These are phyloP conservation scores for Schrenkiella parvula DNA, from an alignment of 345 rosid genomes.

Conservation along the genomic window DNA sequence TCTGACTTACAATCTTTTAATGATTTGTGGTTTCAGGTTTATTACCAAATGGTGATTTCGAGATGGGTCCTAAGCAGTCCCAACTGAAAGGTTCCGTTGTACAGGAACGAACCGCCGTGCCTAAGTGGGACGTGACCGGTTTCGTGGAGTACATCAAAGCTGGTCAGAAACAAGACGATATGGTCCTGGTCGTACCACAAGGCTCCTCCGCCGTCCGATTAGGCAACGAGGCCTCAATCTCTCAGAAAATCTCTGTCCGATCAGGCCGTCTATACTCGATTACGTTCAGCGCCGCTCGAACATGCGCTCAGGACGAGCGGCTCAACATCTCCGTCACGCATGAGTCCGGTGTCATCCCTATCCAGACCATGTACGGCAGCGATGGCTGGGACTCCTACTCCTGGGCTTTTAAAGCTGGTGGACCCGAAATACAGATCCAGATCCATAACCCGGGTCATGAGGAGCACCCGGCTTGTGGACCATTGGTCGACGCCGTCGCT, in stretches of 20 bases:
- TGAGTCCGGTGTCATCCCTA: conserved; percentile 66
- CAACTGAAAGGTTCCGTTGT: conserved; percentile 66
- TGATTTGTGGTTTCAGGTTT: conserved; percentile 48
- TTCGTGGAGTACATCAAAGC: conserved; percentile 81
- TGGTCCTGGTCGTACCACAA: conserved; percentile 75
- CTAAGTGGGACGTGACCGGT: conserved; percentile 71
- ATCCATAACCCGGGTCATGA: conserved; percentile 74
- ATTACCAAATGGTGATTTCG: conserved; percentile 79
- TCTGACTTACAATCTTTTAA: neutral
- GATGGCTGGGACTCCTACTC: conserved; percentile 83
- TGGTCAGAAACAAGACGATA: conserved; percentile 85
- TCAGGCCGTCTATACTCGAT: conserved; percentile 50
- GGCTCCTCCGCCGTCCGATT: conserved; percentile 66
- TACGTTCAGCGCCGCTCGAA: conserved; percentile 71
- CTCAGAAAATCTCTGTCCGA: conserved; percentile 50
- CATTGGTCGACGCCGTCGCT: conserved; percentile 64
- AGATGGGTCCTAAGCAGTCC: conserved; percentile 55
- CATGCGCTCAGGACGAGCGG: conserved; percentile 82
- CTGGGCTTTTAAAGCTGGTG: conserved; percentile 68
- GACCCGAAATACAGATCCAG: conserved; percentile 36
- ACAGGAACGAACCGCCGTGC: conserved; percentile 46
- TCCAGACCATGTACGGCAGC: conserved; percentile 84
- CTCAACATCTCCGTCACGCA: conserved; percentile 68
- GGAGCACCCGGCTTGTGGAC: conserved; percentile 83
- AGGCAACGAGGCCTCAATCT: conserved; percentile 75